These are phyloP conservation scores for Fragosphaeria purpurea DNA, from an alignment of 2,329 filamentous ascomycete species.

Conservation along the genomic window DNA sequence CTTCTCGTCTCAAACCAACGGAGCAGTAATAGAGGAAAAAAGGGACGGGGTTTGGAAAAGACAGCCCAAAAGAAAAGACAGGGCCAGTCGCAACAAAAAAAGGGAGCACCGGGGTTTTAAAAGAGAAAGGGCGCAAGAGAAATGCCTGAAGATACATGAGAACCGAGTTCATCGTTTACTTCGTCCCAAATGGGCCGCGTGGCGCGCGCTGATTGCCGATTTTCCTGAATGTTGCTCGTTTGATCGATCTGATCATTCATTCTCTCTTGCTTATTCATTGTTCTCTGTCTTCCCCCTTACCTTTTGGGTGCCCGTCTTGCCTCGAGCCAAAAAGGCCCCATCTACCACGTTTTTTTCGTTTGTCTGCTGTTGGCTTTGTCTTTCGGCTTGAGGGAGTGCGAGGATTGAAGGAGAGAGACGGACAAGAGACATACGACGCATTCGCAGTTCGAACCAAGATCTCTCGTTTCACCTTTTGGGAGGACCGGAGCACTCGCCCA, in stretches of 20 bases:
- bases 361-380: not conserved
- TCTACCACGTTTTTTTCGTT: not conserved
- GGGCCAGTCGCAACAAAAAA: not conserved
- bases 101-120: too few relatives aligned
- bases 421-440: too few relatives aligned
- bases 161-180: too few relatives aligned
- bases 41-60: too few relatives aligned
- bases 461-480: not conserved
- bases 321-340: not conserved
- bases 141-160: not conserved
- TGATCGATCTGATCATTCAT: constrained; percentile 2
- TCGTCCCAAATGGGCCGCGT: not conserved
- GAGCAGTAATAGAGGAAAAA: too few relatives aligned
- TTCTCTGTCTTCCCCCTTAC: not conserved
- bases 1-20: too few relatives aligned
- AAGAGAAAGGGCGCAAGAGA: not conserved
- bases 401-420: too few relatives aligned
- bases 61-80: not conserved
- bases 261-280: too few relatives aligned
- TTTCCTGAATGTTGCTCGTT: not conserved
- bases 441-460: too few relatives aligned
- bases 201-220: not conserved
- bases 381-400: too few relatives aligned
- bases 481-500: not conserved
- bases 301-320: not conserved